Percentiles rank a stretch among this genome's conserved stretches.
These are phyloP conservation scores for Globisporangium megalacanthum DNA, from an alignment of 352 stramenopile species.

Conservation along the genomic window DNA sequence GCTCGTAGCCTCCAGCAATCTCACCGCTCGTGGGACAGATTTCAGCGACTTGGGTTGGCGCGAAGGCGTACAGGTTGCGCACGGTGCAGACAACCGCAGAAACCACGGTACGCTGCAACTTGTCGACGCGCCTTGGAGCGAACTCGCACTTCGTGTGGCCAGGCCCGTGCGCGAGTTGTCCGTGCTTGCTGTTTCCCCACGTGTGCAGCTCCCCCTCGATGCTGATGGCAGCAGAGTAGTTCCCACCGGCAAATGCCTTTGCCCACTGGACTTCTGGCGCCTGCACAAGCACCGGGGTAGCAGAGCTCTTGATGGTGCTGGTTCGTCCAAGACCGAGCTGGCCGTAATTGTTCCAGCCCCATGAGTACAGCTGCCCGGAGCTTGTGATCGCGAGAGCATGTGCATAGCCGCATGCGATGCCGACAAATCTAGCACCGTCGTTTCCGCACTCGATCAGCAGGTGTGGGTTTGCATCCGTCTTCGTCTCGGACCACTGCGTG, in stretches of 20 bases:
- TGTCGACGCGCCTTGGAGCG: conserved; percentile 29
- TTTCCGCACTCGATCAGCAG: conserved; percentile 25
- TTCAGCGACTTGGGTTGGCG: conserved; percentile 39
- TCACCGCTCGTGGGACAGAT: conserved; percentile 51
- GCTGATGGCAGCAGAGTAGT: conserved; percentile 52
- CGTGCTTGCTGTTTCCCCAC: conserved; percentile 49
- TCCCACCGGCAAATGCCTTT: conserved; percentile 51
- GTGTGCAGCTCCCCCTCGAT: conserved; percentile 35
- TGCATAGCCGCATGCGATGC: conserved; percentile 54
- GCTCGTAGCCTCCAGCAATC: conserved; percentile 43
- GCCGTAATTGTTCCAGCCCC: conserved; percentile 78
- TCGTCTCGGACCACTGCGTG: conserved; percentile 10
- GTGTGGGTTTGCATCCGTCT: conserved; percentile 15
- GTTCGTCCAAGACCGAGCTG: conserved; percentile 58
- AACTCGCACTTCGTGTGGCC: conserved; percentile 19
- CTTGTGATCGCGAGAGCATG: conserved; percentile 66
- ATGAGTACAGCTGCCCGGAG: conserved; percentile 50
- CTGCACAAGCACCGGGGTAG: conserved; percentile 15
- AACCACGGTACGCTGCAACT: conserved; percentile 29
- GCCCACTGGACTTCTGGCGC: conserved; percentile 23
- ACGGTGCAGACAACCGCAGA: conserved; percentile 41
- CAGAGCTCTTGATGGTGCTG: conserved; percentile 13
- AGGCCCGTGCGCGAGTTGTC: conserved; percentile 39
- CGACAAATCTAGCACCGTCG: conserved; percentile 35
- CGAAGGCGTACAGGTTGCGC: conserved; percentile 55